A percentile compares a stretch with the other conserved stretches of the same genome.
Conservation (phyloP, 768 basidiomycete species). For the Phylloporus sp. region DNA sequence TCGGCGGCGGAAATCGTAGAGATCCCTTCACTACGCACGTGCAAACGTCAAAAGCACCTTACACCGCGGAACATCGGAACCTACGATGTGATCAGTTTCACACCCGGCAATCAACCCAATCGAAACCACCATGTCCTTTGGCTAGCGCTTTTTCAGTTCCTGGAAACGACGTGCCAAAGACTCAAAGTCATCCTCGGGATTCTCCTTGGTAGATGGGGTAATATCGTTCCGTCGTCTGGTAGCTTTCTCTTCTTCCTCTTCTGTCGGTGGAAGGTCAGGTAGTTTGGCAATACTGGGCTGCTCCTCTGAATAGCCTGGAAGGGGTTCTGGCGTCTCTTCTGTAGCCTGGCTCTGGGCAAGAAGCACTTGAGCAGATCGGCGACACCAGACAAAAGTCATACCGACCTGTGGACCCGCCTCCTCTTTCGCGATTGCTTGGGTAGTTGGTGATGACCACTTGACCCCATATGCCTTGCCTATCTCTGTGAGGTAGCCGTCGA, state of each 20-base stretch:
- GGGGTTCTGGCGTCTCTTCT: slow-evolving; percentile 14
- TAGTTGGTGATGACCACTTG: slow-evolving; percentile 48
- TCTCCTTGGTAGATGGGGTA: slow-evolving; percentile 10
- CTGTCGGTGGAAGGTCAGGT: slow-evolving; percentile 48
- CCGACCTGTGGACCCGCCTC: slow-evolving; percentile 40
- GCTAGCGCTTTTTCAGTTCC: slow-evolving; percentile 75
- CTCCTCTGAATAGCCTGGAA: slow-evolving; percentile 28
- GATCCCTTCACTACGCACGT: slow-evolving; percentile 5
- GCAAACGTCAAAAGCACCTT: slow-evolving; percentile 6
- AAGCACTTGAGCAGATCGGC: slow-evolving; percentile 1
- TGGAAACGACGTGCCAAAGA: slow-evolving; percentile 76
- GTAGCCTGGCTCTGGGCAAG: not conserved
- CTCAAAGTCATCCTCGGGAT: slow-evolving; percentile 66
- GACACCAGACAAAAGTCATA: not conserved
- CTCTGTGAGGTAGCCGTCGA: slow-evolving; percentile 84
- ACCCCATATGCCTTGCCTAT: slow-evolving; percentile 87
- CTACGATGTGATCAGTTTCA: slow-evolving; percentile 10
- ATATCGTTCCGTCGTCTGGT: slow-evolving; percentile 3
- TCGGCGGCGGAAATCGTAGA: slow-evolving; percentile 17
- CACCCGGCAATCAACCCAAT: not conserved
- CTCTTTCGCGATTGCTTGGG: slow-evolving; percentile 24
- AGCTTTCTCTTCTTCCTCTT: slow-evolving; percentile 38
- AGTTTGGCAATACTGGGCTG: slow-evolving; percentile 33
- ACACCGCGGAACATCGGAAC: slow-evolving; percentile 10
- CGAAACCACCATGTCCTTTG: not conserved